Conservation (phyloP, 2,329 filamentous ascomycete species). For the Fusarium odoratissimum region DNA sequence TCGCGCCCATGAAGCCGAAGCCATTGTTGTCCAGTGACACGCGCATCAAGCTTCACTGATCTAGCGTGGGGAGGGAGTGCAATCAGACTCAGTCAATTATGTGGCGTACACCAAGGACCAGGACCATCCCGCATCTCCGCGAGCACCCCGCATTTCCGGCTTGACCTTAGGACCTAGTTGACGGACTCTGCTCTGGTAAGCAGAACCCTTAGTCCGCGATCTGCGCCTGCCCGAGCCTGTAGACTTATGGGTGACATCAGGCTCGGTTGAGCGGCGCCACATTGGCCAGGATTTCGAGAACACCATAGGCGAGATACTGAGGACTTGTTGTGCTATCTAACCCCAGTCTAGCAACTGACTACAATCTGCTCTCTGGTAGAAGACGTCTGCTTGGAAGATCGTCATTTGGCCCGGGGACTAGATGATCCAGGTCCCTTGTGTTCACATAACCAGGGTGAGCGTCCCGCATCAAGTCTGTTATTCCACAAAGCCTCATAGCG, state of each 20-base stretch:
- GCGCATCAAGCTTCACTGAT: no score
- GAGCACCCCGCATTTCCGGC: not conserved
- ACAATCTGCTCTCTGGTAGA: not conserved
- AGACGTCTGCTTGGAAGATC: not conserved
- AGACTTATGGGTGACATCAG: not conserved
- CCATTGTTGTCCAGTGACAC: no score
- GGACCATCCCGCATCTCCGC: no score
- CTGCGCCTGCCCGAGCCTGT: rapidly evolving
- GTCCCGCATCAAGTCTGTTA: not conserved
- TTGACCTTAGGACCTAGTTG: rapidly evolving
- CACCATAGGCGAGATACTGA: not conserved
- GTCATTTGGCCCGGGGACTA: not conserved
- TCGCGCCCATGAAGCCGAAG: no score
- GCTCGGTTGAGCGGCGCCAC: not conserved
- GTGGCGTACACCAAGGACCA: no score
- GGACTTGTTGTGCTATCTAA: not conserved
- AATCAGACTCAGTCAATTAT: no score
- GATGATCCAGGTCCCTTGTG: not conserved
- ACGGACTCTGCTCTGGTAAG: no score
- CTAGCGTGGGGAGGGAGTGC: no score
- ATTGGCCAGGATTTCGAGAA: not conserved
- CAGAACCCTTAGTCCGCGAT: no score
- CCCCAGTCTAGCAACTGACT: rapidly evolving
- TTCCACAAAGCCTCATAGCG: not conserved
- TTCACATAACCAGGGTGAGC: not conserved